Conservation (phyloP, 306 rosid genomes). For the Cyamopsis tetragonoloba region DNA sequence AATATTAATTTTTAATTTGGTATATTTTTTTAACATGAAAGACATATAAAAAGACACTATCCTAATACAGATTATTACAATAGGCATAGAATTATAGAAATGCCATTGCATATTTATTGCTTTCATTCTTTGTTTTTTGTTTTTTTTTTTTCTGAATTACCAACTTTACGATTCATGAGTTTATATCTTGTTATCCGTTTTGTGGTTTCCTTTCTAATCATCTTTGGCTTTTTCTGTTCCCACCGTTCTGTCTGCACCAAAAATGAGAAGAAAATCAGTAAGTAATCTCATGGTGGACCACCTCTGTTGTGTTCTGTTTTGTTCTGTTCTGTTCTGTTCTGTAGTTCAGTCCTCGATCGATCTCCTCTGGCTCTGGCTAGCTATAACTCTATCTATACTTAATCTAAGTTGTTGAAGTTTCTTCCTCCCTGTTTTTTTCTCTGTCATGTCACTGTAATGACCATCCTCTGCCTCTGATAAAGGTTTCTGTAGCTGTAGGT, state of each 20-base stretch:
- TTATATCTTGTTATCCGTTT: no score
- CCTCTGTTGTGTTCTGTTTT: no score
- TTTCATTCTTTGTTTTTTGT: not conserved
- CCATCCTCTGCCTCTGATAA: not conserved
- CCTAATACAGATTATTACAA: no score
- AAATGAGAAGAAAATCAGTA: constrained; percentile 29
- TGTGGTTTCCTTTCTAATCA: constrained; percentile 49
- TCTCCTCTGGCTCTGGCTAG: not conserved
- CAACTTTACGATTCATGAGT: no score
- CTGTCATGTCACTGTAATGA: constrained; percentile 22
- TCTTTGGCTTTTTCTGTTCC: constrained; percentile 42
- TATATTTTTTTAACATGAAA: no score
- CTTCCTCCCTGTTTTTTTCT: not conserved
- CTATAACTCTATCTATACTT: no score
- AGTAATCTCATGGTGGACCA: constrained; percentile 32
- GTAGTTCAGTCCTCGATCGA: not conserved
- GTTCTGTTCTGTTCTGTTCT: no score
- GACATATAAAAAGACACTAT: no score
- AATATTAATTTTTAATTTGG: no score
- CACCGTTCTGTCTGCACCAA: constrained; percentile 55
- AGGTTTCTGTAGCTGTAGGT: constrained; percentile 24
- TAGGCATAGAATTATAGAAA: no score
- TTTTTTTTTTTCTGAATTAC: no score
- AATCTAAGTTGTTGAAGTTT: constrained; percentile 20
- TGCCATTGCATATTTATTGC: constrained; percentile 29